Conservation (phyloP, 371 early-diverging fungal genomes). For the Nematocida sp. region DNA sequence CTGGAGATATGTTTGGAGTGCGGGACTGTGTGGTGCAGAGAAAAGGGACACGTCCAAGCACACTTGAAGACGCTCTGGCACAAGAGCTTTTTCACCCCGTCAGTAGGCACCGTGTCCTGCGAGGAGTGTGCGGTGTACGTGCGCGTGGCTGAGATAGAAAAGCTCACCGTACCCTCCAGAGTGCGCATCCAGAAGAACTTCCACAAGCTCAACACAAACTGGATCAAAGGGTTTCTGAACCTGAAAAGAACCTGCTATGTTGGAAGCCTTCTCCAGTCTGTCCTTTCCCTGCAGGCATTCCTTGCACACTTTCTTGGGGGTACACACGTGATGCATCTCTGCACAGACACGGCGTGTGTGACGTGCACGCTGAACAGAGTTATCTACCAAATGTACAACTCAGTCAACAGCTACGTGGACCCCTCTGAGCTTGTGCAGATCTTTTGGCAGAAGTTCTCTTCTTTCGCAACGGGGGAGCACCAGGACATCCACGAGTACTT, state of each 20-base stretch:
- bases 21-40: not conserved
- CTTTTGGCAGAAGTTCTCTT: constrained; percentile 23
- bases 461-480: constrained; percentile 42
- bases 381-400: constrained; percentile 38
- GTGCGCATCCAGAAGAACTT: not conserved
- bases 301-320: constrained; percentile 9
- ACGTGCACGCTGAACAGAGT: constrained; percentile 30
- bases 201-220: constrained; percentile 21
- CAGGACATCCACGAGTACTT: constrained; percentile 42
- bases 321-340: not conserved
- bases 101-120: not conserved
- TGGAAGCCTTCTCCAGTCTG: constrained; percentile 40
- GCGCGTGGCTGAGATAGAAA: not conserved
- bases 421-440: constrained; percentile 28
- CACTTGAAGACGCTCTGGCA: constrained; percentile 35
- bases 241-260: constrained; percentile 55
- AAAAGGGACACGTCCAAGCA: constrained; percentile 3
- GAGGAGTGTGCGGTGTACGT: constrained; percentile 43
- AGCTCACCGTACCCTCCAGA: not conserved
- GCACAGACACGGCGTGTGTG: constrained; percentile 1
- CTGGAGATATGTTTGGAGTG: constrained; percentile 32
- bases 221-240: constrained; percentile 52
- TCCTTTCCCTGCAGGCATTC: constrained; percentile 21
- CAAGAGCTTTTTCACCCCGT: not conserved
- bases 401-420: constrained; percentile 23